Evolutionary conservation across 768 basidiomycete genomes (phyloP), one percentile per base, ranked within the genome.

Genomic region (Hygrophorus russula): DNA sequence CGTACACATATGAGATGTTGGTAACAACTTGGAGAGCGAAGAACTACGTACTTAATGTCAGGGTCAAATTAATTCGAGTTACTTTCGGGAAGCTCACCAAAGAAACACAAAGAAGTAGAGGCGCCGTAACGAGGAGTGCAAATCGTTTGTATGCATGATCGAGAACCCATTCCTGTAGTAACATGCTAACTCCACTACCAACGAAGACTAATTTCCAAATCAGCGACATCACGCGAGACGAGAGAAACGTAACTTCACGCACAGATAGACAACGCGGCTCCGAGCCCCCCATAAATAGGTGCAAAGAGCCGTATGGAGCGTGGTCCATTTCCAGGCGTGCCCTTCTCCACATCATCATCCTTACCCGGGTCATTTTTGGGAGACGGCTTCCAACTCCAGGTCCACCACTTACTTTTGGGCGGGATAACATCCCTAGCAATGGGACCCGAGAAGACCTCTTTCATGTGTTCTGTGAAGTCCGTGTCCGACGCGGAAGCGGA

Each of bases 101-200:
- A 2, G 82, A 77, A 5, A 92, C 71, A 46, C 85, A 89, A 50
- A 85, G 73, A 5, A 88, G 66, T 56, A 87, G 75, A 0, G 89
- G 89, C 0, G 69, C 59, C 1, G 83, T 77, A 11, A 58, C 68
- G 8, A 87, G 49, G 1, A 93, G 71, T 2, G 68, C 73, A 44
- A 92, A 87, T 8, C 89, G 72, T 1, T 48, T 59, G 55, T 69
- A 79, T 14, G 69, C 55, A 14, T 74, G 68, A 54, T 92, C 91
- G 38, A 88, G 60, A 3, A 75, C 61, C 42, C 69, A 82, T 57
- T 91, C 87, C 41, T 73, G 63, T 13, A 92, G 57, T 17, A 86
- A 60, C 44, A 73, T 69, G 29, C 56, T 67, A 5, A 71, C 40
- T 40, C 86, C 86, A 49, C 69, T 74, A 9, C 70, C 74, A 19